A percentile compares a stretch with the other conserved stretches of the same genome.
Conservation (phyloP, 2,329 filamentous ascomycete genomes). For the Trichoderma simmonsii region DNA sequence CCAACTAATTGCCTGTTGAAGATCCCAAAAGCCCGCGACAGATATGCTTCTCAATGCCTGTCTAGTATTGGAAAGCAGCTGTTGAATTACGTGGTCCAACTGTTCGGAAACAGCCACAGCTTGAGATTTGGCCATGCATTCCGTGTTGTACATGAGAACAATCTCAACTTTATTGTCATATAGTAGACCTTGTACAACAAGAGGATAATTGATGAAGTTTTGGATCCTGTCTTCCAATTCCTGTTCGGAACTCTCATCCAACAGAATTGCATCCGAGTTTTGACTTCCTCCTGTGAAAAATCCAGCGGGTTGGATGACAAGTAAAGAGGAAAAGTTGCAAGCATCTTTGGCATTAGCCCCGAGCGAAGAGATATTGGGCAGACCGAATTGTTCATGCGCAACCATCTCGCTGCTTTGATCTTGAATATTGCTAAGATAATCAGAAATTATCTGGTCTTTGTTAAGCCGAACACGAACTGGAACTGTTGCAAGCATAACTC, state of each 20-base stretch:
- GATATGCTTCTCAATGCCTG: neutral
- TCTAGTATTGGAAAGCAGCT: neutral
- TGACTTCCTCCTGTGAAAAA: neutral
- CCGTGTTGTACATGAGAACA: conserved; percentile 2
- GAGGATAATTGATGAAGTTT: conserved; percentile 9
- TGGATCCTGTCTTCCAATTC: neutral
- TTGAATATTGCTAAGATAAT: conserved; percentile 25
- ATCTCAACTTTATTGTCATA: conserved; percentile 2
- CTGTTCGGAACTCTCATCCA: neutral
- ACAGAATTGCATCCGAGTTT: neutral
- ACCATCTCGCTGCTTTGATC: conserved; percentile 24
- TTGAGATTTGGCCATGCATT: neutral
- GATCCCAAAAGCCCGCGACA: conserved; percentile 5
- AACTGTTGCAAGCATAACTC: conserved; percentile 6
- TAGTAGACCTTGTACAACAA: neutral
- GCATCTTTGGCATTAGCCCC: conserved; percentile 18
- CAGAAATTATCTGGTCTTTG: neutral
- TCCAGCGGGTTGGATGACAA: conserved; percentile 18
- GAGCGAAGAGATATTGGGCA: conserved; percentile 28
- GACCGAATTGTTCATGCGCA: conserved; percentile 26
- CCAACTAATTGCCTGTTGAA: neutral
- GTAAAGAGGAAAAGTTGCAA: conserved; percentile 14
- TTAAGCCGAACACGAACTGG: conserved; percentile 1
- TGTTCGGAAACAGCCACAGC: neutral
- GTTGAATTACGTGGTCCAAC: neutral